phyloP scores from a whole-genome alignment of 2,329 filamentous ascomycete genomes.

The Neoscytalidium dimidiatum region DNA sequence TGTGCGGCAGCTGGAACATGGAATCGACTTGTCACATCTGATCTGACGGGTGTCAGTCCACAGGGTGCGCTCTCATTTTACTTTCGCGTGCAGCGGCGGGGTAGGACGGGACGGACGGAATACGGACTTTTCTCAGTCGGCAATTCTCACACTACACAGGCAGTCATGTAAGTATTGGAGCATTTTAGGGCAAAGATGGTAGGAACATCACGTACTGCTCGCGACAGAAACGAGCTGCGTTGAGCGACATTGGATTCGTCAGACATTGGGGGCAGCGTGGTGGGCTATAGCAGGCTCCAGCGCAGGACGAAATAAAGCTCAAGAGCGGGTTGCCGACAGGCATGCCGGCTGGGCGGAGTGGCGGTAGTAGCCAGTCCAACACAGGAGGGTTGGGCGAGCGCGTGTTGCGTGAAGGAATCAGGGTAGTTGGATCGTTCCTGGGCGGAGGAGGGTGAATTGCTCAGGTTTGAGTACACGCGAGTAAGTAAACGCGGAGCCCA shows the following conservation, averaged over 20 bases:
- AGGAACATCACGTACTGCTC: not conserved
- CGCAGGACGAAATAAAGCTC: not conserved
- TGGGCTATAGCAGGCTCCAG: not conserved
- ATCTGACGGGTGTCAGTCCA: not conserved
- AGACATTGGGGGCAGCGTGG: not conserved
- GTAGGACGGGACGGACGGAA: not conserved
- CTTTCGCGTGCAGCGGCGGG: not conserved
- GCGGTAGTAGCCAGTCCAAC: not conserved
- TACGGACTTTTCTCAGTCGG: conserved; percentile 4
- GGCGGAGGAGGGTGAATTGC: no score
- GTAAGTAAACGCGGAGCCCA: no score
- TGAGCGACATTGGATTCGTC: not conserved
- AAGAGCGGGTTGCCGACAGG: not conserved
- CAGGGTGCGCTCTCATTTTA: no score
- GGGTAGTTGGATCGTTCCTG: no score
- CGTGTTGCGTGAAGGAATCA: not conserved
- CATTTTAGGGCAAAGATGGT: not conserved
- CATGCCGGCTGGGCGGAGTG: not conserved
- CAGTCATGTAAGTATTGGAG: not conserved
- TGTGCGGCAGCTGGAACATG: conserved; percentile 8
- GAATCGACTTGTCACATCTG: conserved; percentile 7
- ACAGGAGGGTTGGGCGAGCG: not conserved
- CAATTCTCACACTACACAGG: conserved; percentile 5
- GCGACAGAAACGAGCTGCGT: conserved; percentile 12
- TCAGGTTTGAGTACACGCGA: no score